Percentiles rank a stretch among this genome's conserved stretches.
These are phyloP conservation scores for Phytophthora colocasiae DNA, from an alignment of 352 stramenopile species.

Conservation along the genomic window DNA sequence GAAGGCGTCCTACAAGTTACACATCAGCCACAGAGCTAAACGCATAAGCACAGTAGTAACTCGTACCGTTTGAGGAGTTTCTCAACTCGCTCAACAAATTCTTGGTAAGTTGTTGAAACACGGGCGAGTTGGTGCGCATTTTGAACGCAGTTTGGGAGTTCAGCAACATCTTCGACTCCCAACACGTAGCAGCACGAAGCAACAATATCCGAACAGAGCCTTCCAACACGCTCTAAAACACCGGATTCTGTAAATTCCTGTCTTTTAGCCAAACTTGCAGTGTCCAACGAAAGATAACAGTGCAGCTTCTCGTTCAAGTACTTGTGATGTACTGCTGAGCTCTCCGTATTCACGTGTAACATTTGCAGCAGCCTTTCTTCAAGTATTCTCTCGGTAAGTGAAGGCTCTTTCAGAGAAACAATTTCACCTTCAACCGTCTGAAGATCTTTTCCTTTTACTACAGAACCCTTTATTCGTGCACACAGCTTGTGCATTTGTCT, in stretches of 20 bases:
- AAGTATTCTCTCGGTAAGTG: slow-evolving; percentile 34
- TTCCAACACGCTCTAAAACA: slow-evolving; percentile 31
- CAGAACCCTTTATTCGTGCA: not conserved
- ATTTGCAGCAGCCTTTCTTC: slow-evolving; percentile 39
- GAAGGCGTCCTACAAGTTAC: slow-evolving; percentile 25
- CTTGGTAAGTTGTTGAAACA: slow-evolving; percentile 42
- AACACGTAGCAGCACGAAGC: slow-evolving; percentile 40
- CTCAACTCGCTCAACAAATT: slow-evolving; percentile 45
- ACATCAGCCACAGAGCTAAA: too few relatives aligned
- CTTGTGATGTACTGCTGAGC: slow-evolving; percentile 15
- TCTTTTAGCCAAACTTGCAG: slow-evolving; percentile 8
- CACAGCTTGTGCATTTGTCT: slow-evolving; percentile 18
- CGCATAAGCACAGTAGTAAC: not conserved
- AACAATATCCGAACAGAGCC: slow-evolving; percentile 44
- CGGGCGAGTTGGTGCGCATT: slow-evolving; percentile 35
- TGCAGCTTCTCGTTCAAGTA: slow-evolving; percentile 40
- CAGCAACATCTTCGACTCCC: slow-evolving; percentile 32
- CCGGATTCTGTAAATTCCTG: not conserved
- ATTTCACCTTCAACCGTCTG: not conserved
- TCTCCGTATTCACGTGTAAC: slow-evolving; percentile 30
- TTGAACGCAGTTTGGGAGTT: slow-evolving; percentile 37
- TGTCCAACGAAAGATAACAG: slow-evolving; percentile 35
- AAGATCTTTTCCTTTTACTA: not conserved
- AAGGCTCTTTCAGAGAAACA: not conserved
- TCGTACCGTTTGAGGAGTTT: slow-evolving; percentile 29